phyloP scores from a whole-genome alignment of 1,284 basidiomycete genomes.

The Rhodotorula glutinis region DNA sequence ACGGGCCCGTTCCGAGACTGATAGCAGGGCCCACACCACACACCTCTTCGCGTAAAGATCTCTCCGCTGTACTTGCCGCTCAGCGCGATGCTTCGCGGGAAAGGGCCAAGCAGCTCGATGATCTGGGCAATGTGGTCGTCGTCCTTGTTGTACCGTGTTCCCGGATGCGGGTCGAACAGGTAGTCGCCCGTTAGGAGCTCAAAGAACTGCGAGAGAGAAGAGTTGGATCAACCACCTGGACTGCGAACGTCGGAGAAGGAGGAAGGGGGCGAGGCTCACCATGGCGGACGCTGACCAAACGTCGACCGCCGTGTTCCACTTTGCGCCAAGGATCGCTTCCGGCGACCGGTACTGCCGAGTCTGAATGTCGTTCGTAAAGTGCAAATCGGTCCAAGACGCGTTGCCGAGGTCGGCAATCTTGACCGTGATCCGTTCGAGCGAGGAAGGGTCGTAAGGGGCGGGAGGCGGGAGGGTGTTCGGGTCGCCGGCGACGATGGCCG shows the following conservation, averaged over 20 bases:
- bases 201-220: conserved; percentile 61
- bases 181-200: conserved; percentile 89
- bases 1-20: neutral
- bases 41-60: conserved; percentile 91
- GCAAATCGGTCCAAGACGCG: conserved; percentile 72
- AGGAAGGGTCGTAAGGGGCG: conserved; percentile 58
- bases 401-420: conserved; percentile 91
- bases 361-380: conserved; percentile 94
- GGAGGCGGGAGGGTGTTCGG: conserved; percentile 52
- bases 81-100: conserved; percentile 76
- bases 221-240: conserved; percentile 12
- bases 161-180: conserved; percentile 83
- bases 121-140: conserved; percentile 99
- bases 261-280: conserved; percentile 54
- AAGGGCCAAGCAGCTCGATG: conserved; percentile 90
- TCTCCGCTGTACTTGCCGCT: conserved; percentile 91
- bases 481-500: conserved; percentile 56
- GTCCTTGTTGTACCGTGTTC: conserved; percentile 81
- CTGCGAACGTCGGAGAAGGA: neutral
- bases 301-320: conserved; percentile 93
- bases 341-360: conserved; percentile 96
- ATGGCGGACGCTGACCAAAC: conserved; percentile 95
- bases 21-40: conserved; percentile 39
- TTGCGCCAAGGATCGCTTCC: conserved; percentile 91
- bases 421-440: conserved; percentile 84